phyloP scores from a whole-genome alignment of 2,329 filamentous ascomycete species.

The Alternaria sp. region DNA sequence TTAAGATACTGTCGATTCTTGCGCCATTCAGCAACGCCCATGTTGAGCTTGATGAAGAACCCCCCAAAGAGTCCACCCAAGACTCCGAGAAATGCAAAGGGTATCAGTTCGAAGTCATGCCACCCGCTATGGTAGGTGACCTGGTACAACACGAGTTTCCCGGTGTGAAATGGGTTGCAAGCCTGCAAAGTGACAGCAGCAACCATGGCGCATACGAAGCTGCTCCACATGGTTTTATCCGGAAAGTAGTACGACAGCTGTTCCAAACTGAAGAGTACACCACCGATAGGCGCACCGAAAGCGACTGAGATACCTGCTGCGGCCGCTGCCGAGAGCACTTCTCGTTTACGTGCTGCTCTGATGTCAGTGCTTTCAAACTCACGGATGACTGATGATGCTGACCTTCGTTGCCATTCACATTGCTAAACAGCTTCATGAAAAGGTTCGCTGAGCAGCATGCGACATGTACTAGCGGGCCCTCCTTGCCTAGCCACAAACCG shows the following conservation, averaged over 20 bases:
- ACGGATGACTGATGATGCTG: slow-evolving; percentile 22
- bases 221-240: slow-evolving; percentile 99
- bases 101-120: slow-evolving; percentile 93
- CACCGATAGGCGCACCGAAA: slow-evolving; percentile 92
- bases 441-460: slow-evolving; percentile 96
- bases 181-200: slow-evolving; percentile 92
- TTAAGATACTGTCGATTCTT: slow-evolving; percentile 71
- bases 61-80: slow-evolving; percentile 93
- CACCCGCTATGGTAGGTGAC: slow-evolving; percentile 90
- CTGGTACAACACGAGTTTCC: slow-evolving; percentile 94
- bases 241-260: slow-evolving; percentile 98
- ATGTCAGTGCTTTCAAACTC: slow-evolving; percentile 28
- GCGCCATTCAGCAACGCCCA: slow-evolving; percentile 83
- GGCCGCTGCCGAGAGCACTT: slow-evolving; percentile 90
- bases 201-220: slow-evolving; percentile 99
- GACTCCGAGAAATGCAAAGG: slow-evolving; percentile 85
- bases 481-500: slow-evolving; percentile 95
- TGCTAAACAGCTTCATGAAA: slow-evolving; percentile 87
- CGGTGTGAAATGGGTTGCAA: slow-evolving; percentile 92
- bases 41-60: slow-evolving; percentile 93
- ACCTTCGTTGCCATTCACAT: slow-evolving; percentile 88
- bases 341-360: slow-evolving; percentile 80
- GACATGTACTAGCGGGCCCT: slow-evolving; percentile 93
- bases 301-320: slow-evolving; percentile 93
- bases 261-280: slow-evolving; percentile 94